Evolutionary conservation across 2,329 filamentous ascomycete species (phyloP).

Genomic region (Elsinoe necatrix): DNA sequence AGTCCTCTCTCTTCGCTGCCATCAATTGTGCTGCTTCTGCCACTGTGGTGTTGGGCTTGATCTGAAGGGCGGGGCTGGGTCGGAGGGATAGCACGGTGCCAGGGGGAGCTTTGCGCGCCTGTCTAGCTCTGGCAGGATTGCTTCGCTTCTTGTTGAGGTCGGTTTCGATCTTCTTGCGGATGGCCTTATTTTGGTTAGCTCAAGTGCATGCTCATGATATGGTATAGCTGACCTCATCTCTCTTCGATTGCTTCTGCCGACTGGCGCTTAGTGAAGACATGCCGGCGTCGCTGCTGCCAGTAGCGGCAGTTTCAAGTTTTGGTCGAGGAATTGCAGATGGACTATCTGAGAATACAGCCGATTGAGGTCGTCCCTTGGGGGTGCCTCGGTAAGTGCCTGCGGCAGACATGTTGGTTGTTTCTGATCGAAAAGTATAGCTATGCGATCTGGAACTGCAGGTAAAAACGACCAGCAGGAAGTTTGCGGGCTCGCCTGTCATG

Average conservation of each 20-base stretch:
- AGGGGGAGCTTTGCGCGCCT: slow-evolving; percentile 85
- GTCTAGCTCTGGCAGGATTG: slow-evolving; percentile 65
- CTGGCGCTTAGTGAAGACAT: slow-evolving; percentile 79
- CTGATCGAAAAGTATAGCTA: neutral
- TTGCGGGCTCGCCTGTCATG: slow-evolving; percentile 2
- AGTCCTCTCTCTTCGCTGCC: slow-evolving; percentile 97
- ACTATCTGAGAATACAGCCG: slow-evolving; percentile 52
- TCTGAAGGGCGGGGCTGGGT: slow-evolving; percentile 91
- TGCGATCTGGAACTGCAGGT: slow-evolving; percentile 4
- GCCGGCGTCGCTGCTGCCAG: slow-evolving; percentile 39
- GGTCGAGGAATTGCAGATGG: slow-evolving; percentile 61
- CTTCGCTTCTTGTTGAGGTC: slow-evolving; percentile 98
- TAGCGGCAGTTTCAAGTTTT: slow-evolving; percentile 50
- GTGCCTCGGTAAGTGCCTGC: slow-evolving; percentile 62
- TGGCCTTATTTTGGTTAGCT: slow-evolving; percentile 54
- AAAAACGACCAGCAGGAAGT: neutral
- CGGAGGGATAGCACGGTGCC: slow-evolving; percentile 93
- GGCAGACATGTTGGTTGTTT: slow-evolving; percentile 45
- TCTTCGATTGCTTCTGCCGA: slow-evolving; percentile 90
- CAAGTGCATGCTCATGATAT: neutral
- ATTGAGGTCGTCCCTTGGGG: slow-evolving; percentile 54
- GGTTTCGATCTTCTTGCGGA: slow-evolving; percentile 91
- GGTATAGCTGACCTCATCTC: slow-evolving; percentile 73
- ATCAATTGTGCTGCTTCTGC: slow-evolving; percentile 96
- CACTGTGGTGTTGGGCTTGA: slow-evolving; percentile 89